A percentile compares a stretch with the other conserved stretches of the same genome.
Evolutionary conservation across 805 yeast species (phyloP).

Genomic region (Ogataea naganishii): DNA sequence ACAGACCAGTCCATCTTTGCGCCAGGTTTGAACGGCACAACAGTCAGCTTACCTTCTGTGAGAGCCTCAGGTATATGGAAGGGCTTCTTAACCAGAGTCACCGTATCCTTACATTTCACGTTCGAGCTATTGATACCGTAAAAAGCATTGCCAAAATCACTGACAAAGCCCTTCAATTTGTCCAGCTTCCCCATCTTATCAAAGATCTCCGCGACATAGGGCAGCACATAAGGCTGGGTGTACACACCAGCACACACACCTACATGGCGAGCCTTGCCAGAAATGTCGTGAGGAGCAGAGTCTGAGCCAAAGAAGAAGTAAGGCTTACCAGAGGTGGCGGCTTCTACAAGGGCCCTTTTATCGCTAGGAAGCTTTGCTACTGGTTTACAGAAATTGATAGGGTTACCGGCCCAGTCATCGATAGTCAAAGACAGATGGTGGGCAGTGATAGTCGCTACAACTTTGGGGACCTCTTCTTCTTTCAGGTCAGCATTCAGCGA

Average conservation of each 20-base stretch:
- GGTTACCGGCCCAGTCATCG: conserved; percentile 95
- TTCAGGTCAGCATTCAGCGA: conserved; percentile 44
- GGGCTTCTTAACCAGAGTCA: conserved; percentile 44
- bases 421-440: conserved; percentile 86
- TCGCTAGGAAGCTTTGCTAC: conserved; percentile 92
- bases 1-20: conserved; percentile 61
- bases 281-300: conserved; percentile 93
- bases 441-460: conserved; percentile 92
- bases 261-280: conserved; percentile 62
- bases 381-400: conserved; percentile 93
- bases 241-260: conserved; percentile 98
- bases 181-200: conserved; percentile 57
- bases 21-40: conserved; percentile 86
- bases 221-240: conserved; percentile 75
- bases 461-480: conserved; percentile 34
- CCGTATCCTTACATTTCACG: conserved; percentile 37
- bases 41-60: conserved; percentile 36
- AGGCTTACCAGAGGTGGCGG: conserved; percentile 88
- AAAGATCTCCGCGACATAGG: conserved; percentile 83
- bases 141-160: conserved; percentile 63
- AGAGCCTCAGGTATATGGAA: conserved; percentile 53
- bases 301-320: conserved; percentile 96
- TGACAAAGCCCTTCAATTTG: conserved; percentile 64
- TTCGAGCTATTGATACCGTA: conserved; percentile 47
- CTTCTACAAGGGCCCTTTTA: conserved; percentile 67